These are phyloP conservation scores for Jacaranda copaia DNA, from an alignment of 257 asterid genomes.

Conservation along the genomic window DNA sequence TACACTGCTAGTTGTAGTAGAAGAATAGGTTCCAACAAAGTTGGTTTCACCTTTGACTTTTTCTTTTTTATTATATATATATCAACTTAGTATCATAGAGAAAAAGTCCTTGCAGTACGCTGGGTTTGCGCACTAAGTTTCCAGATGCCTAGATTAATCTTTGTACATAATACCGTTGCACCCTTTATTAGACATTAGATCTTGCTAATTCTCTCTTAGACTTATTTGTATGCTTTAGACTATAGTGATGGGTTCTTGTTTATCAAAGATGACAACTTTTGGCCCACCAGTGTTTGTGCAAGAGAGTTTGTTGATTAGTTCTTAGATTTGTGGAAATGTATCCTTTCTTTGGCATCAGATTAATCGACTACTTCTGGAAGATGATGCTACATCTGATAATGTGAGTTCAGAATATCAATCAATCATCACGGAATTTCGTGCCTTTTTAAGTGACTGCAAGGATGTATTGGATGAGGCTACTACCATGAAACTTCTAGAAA, in stretches of 20 bases:
- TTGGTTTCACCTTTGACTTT: slow-evolving; percentile 10
- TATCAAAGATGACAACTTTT: slow-evolving; percentile 6
- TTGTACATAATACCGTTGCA: slow-evolving; percentile 11
- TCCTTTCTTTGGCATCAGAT: slow-evolving; percentile 60
- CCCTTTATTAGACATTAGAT: slow-evolving; percentile 27
- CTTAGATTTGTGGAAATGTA: slow-evolving; percentile 18
- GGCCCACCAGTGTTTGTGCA: slow-evolving; percentile 4
- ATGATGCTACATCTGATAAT: slow-evolving; percentile 64
- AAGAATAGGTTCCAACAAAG: slow-evolving; percentile 31
- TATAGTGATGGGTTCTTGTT: slow-evolving; percentile 22
- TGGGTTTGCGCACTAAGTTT: slow-evolving; percentile 4
- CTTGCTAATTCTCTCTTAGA: slow-evolving; percentile 31
- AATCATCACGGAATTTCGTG: slow-evolving; percentile 80
- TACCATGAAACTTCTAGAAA: slow-evolving; percentile 89
- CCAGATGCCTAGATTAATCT: background rate
- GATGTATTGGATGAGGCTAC: slow-evolving; percentile 98
- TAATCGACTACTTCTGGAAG: slow-evolving; percentile 89
- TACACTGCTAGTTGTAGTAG: slow-evolving; percentile 3
- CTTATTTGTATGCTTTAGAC: slow-evolving; percentile 25
- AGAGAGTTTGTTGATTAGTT: slow-evolving; percentile 6
- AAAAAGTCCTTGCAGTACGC: slow-evolving; percentile 10
- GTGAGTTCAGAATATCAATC: slow-evolving; percentile 71
- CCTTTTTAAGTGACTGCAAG: slow-evolving; percentile 92
- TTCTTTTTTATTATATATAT: background rate
- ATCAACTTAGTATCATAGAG: slow-evolving; percentile 11